Conservation (phyloP, 768 basidiomycete genomes). For the Podaxis sp. region DNA sequence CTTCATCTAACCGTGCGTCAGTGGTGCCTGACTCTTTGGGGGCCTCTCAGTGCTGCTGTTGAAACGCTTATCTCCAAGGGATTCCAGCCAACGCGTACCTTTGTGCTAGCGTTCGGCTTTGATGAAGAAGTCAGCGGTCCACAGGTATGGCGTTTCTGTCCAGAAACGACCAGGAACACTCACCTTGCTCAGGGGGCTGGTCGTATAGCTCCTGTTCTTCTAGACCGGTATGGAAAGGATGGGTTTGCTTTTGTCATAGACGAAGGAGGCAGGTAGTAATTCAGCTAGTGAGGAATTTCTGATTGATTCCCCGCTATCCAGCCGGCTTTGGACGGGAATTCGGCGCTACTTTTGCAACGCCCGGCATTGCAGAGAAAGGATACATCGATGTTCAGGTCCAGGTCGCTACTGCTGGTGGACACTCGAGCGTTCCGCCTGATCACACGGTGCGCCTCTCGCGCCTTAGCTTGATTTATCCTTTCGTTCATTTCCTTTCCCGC, state of each 20-base stretch:
- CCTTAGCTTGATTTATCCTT: not conserved
- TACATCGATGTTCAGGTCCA: slow-evolving; percentile 62
- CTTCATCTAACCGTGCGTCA: not conserved
- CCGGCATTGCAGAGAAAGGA: slow-evolving; percentile 76
- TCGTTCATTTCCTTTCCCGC: not conserved
- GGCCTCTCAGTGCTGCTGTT: slow-evolving; percentile 42
- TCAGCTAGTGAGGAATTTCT: not conserved
- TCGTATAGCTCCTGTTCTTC: slow-evolving; percentile 45
- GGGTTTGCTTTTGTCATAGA: slow-evolving; percentile 81
- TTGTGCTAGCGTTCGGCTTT: slow-evolving; percentile 69
- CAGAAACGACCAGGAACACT: not conserved
- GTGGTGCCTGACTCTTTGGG: not conserved
- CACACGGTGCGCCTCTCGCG: slow-evolving; percentile 59
- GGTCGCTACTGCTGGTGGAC: slow-evolving; percentile 73
- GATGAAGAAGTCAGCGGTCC: slow-evolving; percentile 70
- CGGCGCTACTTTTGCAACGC: slow-evolving; percentile 57
- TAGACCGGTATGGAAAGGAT: slow-evolving; percentile 65
- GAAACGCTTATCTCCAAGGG: slow-evolving; percentile 64
- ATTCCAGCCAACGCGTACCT: slow-evolving; percentile 62
- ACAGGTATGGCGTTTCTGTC: slow-evolving; percentile 30
- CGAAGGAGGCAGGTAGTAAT: slow-evolving; percentile 68
- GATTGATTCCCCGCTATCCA: slow-evolving; percentile 5
- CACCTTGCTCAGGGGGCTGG: slow-evolving; percentile 49
- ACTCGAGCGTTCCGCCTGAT: slow-evolving; percentile 79
- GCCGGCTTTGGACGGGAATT: slow-evolving; percentile 51